Conservation (phyloP, 2,329 filamentous ascomycete species). For the Penicillium digitatum region DNA sequence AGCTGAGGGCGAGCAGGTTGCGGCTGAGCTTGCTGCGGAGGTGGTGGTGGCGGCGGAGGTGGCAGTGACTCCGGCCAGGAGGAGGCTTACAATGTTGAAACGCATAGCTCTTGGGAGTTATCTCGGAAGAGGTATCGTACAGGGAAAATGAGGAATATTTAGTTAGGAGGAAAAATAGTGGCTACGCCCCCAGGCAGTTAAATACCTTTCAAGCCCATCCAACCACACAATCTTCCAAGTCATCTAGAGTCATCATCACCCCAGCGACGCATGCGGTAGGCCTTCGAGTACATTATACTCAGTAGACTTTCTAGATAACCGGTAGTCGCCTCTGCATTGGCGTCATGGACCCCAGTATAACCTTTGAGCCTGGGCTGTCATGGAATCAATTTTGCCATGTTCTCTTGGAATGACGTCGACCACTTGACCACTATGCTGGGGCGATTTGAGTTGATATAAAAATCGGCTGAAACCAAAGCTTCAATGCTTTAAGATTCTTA, state of each 20-base stretch:
- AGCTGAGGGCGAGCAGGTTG: conserved; percentile 20
- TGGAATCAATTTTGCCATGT: neutral
- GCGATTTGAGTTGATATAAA: neutral
- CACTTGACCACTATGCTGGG: neutral
- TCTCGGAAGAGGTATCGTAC: neutral
- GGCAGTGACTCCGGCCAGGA: conserved; percentile 19
- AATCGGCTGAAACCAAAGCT: neutral
- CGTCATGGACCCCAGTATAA: conserved; percentile 4
- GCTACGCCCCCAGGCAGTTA: neutral
- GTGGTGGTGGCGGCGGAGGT: conserved; percentile 2
- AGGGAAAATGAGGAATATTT: too few species aligned
- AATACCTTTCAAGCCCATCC: neutral
- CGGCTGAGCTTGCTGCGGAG: conserved; percentile 10
- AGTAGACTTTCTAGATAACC: neutral
- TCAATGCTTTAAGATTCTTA: neutral
- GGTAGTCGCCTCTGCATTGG: neutral
- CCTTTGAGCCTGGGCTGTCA: neutral
- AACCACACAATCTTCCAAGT: neutral
- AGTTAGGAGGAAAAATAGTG: neutral
- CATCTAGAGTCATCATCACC: neutral
- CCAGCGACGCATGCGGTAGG: neutral
- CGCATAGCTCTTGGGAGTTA: conserved; percentile 15
- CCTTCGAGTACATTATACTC: neutral
- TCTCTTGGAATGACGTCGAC: conserved; percentile 2
- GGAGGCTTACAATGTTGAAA: conserved; percentile 15